Evolutionary conservation across 495 filamentous ascomycete species (phyloP).

Genomic region (Annulohypoxylon bovei): DNA sequence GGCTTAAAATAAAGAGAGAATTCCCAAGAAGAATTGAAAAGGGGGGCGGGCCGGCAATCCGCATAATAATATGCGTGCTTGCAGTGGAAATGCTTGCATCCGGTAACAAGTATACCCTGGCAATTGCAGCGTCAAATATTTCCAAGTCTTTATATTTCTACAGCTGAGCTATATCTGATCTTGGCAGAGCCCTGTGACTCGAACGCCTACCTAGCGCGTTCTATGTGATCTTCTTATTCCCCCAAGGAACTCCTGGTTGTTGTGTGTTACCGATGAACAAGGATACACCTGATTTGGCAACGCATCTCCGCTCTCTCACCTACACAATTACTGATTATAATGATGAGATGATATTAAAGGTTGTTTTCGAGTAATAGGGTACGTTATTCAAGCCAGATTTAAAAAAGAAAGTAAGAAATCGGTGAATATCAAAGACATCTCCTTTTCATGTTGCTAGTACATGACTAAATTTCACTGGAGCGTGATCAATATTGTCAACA

Average conservation of each 20-base stretch:
- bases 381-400: neutral
- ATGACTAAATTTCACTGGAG: conserved; percentile 5
- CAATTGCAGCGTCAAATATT: neutral
- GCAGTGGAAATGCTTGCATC: conserved; percentile 31
- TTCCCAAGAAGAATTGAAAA: neutral
- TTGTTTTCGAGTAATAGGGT: neutral
- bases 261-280: conserved; percentile 16
- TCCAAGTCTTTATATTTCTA: neutral
- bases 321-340: conserved; percentile 1
- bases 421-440: conserved; percentile 32
- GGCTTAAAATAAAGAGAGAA: conserved; percentile 30
- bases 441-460: conserved; percentile 9
- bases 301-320: neutral
- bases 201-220: neutral
- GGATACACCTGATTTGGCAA: conserved; percentile 32
- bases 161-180: neutral
- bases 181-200: conserved; percentile 2
- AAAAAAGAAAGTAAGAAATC: neutral
- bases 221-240: neutral
- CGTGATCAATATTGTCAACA: conserved; percentile 5
- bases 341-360: conserved; percentile 1
- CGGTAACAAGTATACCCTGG: conserved; percentile 16
- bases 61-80: conserved; percentile 34
- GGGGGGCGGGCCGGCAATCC: conserved; percentile 22
- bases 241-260: conserved; percentile 11